Conservation (phyloP, 345 rosid genomes). For the Euphorbia tirucalli region DNA sequence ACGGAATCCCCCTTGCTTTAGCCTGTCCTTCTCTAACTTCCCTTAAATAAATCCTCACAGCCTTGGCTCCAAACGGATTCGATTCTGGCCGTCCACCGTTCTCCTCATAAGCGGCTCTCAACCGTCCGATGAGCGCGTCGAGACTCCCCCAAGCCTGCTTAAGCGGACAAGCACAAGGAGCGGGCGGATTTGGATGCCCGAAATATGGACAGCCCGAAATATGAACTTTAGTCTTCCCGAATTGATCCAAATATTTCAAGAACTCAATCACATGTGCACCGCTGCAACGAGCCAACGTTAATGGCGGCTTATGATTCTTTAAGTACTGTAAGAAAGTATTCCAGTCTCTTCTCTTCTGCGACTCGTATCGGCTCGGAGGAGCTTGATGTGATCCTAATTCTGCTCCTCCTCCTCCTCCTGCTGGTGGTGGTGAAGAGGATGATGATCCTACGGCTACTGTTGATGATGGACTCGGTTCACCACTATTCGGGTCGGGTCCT, state of each 20-base stretch:
- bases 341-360: conserved; percentile 38
- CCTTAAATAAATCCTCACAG: conserved; percentile 34
- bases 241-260: conserved; percentile 34
- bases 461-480: conserved; percentile 10
- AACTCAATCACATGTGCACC: conserved; percentile 39
- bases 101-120: conserved; percentile 33
- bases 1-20: conserved; percentile 34
- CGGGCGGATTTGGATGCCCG: conserved; percentile 32
- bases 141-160: conserved; percentile 38
- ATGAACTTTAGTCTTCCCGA: conserved; percentile 38
- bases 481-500: conserved; percentile 7
- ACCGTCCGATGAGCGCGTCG: conserved; percentile 35
- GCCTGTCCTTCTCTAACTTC: conserved; percentile 34
- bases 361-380: conserved; percentile 33
- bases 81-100: conserved; percentile 33
- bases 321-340: conserved; percentile 33
- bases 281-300: conserved; percentile 32
- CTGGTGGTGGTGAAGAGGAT: too few relatives aligned
- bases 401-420: background rate
- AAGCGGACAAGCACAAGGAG: conserved; percentile 32
- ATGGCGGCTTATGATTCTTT: conserved; percentile 33
- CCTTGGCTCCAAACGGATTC: conserved; percentile 33
- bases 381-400: conserved; percentile 10
- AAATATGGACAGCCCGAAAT: conserved; percentile 31
- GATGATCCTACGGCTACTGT: conserved; percentile 1